Base-by-base conservation (phyloP, 2,329 filamentous ascomycete species). In the Colletotrichum sp. region DNA sequence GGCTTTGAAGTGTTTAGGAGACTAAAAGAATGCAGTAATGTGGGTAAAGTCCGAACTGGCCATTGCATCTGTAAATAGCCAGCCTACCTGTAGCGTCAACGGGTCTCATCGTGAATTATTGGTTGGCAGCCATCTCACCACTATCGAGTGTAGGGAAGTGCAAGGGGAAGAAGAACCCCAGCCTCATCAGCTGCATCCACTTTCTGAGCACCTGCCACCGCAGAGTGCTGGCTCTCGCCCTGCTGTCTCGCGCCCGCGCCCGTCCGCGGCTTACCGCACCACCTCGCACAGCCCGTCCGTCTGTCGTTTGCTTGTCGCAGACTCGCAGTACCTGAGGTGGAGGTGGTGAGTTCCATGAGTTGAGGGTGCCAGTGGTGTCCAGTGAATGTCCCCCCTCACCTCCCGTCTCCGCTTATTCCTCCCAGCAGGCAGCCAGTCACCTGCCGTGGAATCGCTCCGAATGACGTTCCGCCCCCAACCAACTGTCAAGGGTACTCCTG, bases 391-490 rank as follows among this genome's bases (percentile, higher is more conserved):
- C 7, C 56, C 67, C 16, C 56, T 21, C 36, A 32, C 55, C 32
- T 30, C 55, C 26, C 24, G 55, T 43, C 52, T 32, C 70, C 70
- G 58, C 38, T 63, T 36, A 30, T 38, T 18, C 18, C 7, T 34
- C 52, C 38, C 14, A 43, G 21, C 28, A 21, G 36, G 28, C 32
- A 71, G 52, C 71, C 67, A 71, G 67, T 74, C 48, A 71, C 21
- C 36, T n/a, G 48, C 56, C 34, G 58, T 28, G 59, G 21, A 36
- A 7, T 61, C 56, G 55, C 58, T 16, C 55, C 62, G 32, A 69
- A 73, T 73, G 69, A 75, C 73, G 69, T 75, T 59, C 63, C 64
- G 69, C 63, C 73, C 73, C 69, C 73, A 73, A 59, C 73, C 64
- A 61, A 73, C 58, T 62, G 34, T 14, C 70, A 28, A 62, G 58